Conservation (phyloP, 306 rosid genomes). For the Malus fusca region DNA sequence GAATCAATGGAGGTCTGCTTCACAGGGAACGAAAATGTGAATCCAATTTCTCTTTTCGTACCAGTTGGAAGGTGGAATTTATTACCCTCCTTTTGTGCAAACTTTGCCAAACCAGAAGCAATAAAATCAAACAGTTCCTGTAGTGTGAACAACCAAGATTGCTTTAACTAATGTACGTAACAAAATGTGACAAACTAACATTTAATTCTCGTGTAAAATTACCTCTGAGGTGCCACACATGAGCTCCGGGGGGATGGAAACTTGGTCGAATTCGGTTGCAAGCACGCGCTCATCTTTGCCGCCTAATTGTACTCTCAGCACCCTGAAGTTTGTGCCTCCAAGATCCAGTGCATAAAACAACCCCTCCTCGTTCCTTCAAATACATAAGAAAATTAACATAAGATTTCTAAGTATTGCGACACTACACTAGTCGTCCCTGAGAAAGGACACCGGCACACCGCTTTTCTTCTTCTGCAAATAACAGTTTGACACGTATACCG, state of each 20-base stretch:
- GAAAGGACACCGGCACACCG: too few relatives aligned
- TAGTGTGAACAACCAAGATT: neutral
- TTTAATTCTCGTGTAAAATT: neutral
- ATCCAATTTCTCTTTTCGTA: conserved; percentile 73
- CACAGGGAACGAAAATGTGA: conserved; percentile 95
- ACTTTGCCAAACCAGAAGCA: conserved; percentile 62
- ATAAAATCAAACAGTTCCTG: conserved; percentile 88
- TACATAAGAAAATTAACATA: neutral
- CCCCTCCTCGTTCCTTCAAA: conserved; percentile 72
- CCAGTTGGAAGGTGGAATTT: conserved; percentile 43
- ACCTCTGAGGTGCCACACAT: conserved; percentile 77
- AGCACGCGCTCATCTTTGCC: conserved; percentile 69
- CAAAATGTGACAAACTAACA: neutral
- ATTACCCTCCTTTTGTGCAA: conserved; percentile 51
- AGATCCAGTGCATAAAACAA: conserved; percentile 93
- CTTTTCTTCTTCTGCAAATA: too few relatives aligned
- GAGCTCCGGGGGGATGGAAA: conserved; percentile 64
- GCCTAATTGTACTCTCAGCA: conserved; percentile 77
- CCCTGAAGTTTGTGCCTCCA: conserved; percentile 91
- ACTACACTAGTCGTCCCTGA: neutral
- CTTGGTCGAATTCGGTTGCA: conserved; percentile 71
- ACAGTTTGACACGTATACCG: too few relatives aligned
- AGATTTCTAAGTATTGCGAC: neutral
- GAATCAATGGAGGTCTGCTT: conserved; percentile 80
- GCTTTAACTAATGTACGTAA: neutral